phyloP scores from a whole-genome alignment of 768 basidiomycete species.

The Tylopilus rubrobrunneus region DNA sequence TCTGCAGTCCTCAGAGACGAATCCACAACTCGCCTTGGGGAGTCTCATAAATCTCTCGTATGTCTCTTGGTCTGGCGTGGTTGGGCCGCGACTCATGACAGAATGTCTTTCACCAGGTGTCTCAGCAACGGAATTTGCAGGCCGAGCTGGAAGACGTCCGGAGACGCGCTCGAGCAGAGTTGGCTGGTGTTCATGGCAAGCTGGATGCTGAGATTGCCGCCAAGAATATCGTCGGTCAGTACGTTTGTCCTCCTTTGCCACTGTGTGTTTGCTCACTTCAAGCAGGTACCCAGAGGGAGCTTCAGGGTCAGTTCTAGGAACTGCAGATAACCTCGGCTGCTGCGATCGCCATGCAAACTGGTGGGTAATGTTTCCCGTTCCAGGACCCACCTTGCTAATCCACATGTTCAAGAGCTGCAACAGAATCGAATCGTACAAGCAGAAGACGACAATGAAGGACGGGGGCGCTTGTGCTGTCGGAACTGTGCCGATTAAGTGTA shows the following conservation, averaged over 20 bases:
- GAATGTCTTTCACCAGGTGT: no score
- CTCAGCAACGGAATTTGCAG: no score
- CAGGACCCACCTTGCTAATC: neutral
- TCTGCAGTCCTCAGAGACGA: slow-evolving; percentile 38
- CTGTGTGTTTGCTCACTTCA: neutral
- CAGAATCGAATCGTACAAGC: slow-evolving; percentile 61
- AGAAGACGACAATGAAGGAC: no score
- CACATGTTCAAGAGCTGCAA: slow-evolving; percentile 48
- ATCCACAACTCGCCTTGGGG: slow-evolving; percentile 48
- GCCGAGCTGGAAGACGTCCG: no score
- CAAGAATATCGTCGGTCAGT: slow-evolving; percentile 54
- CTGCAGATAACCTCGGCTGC: slow-evolving; percentile 57
- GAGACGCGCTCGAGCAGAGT: no score
- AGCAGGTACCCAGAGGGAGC: slow-evolving; percentile 54
- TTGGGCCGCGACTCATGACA: no score
- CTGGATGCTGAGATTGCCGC: no score
- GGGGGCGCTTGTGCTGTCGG: no score
- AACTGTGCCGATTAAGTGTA: no score
- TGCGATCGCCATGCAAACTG: no score
- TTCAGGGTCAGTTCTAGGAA: slow-evolving; percentile 59
- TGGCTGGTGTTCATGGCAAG: no score
- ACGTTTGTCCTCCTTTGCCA: slow-evolving; percentile 9
- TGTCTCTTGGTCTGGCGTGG: no score
- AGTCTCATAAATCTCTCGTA: slow-evolving; percentile 68
- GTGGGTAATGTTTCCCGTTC: slow-evolving; percentile 30